phyloP scores from a whole-genome alignment of 305 asterid genomes.

The Coffea humblotiana region DNA sequence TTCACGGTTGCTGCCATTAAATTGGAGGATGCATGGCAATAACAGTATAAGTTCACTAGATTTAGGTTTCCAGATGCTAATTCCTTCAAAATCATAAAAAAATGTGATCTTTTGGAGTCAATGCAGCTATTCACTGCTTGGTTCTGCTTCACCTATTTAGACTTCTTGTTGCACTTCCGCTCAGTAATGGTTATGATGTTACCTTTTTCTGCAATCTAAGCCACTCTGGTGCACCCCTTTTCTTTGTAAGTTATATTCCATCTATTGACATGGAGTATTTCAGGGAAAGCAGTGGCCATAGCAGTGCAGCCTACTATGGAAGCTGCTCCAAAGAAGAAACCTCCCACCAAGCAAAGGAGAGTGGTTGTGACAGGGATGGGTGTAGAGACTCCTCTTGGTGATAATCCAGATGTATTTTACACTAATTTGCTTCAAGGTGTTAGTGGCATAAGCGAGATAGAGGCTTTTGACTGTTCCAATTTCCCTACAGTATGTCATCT shows the following conservation, averaged over 20 bases:
- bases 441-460: constrained; percentile 93
- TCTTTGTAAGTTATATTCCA: background rate
- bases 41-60: background rate
- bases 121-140: background rate
- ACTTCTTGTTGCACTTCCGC: background rate
- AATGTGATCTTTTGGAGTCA: background rate
- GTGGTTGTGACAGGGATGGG: constrained; percentile 99
- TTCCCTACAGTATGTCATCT: constrained; percentile 78
- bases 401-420: constrained; percentile 78
- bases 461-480: constrained; percentile 85
- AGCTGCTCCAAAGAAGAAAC: constrained; percentile 56
- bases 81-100: background rate
- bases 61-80: background rate
- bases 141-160: background rate
- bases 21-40: background rate
- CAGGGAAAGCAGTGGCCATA: constrained; percentile 63
- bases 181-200: background rate
- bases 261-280: constrained; percentile 15
- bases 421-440: constrained; percentile 86
- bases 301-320: constrained; percentile 59
- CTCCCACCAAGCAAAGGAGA: constrained; percentile 65
- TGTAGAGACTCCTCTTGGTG: constrained; percentile 86
- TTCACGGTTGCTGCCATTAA: background rate
- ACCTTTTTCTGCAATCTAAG: background rate
- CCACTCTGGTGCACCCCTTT: background rate